Percentiles rank a stretch among this genome's conserved stretches.
Evolutionary conservation across 371 early-diverging fungal species (phyloP).

Genomic region (Mucor plumbeus): DNA sequence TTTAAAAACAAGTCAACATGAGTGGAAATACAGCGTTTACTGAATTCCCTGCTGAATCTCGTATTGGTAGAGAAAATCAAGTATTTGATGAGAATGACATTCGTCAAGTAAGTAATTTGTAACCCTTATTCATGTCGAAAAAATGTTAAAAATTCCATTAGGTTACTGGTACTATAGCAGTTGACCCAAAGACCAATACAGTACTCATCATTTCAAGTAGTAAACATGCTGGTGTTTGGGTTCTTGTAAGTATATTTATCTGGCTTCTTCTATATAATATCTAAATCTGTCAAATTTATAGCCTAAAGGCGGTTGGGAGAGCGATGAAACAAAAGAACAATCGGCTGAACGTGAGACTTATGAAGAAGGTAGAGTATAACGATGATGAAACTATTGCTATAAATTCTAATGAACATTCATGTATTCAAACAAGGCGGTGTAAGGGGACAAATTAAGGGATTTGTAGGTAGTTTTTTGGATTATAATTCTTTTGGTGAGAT

Average conservation of each 20-base stretch:
- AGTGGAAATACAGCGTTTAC: constrained; percentile 2
- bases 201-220: constrained; percentile 62
- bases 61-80: constrained; percentile 58
- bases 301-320: constrained; percentile 76
- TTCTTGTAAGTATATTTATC: constrained; percentile 43
- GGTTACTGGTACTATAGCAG: constrained; percentile 65
- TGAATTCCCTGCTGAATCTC: constrained; percentile 38
- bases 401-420: too few species aligned
- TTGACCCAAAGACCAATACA: constrained; percentile 55
- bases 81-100: constrained; percentile 42
- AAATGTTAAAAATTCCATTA: constrained; percentile 12
- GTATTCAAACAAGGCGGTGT: constrained; percentile 48
- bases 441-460: constrained; percentile 45
- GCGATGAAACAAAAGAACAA: constrained; percentile 63
- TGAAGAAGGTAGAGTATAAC: constrained; percentile 58
- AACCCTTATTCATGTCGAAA: background rate
- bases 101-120: constrained; percentile 42
- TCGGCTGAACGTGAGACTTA: constrained; percentile 66
- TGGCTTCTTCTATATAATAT: constrained; percentile 41
- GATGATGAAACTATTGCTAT: background rate
- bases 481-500: constrained; percentile 49
- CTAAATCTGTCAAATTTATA: constrained; percentile 11
- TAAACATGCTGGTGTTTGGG: constrained; percentile 63
- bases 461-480: constrained; percentile 56
- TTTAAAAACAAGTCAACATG: constrained; percentile 3